Evolutionary conservation across 176 grass and related monocot genomes (phyloP).

Genomic region (Guadua angustifolia): DNA sequence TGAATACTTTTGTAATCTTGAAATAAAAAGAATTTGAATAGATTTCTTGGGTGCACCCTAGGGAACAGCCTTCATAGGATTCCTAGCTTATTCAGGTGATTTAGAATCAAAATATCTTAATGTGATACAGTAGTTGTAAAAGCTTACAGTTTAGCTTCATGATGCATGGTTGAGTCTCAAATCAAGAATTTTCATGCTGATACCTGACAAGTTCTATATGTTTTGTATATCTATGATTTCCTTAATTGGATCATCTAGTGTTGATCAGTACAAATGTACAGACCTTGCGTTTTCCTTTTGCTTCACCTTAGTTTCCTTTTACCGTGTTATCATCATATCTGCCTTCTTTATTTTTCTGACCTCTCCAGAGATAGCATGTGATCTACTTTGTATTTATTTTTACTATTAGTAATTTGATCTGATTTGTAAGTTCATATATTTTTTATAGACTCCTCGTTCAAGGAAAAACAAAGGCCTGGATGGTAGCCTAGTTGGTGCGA

Average conservation of each 20-base stretch:
- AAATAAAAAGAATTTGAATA: constrained; percentile 1
- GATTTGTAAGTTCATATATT: constrained; percentile 31
- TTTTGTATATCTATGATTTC: not conserved
- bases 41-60: not conserved
- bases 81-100: constrained; percentile 16
- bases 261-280: constrained; percentile 2
- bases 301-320: not conserved
- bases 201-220: not conserved
- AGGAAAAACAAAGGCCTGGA: constrained; percentile 69
- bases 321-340: not conserved
- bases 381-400: not conserved
- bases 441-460: constrained; percentile 54
- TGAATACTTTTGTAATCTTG: not conserved
- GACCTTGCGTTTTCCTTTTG: not conserved
- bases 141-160: not conserved
- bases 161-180: constrained; percentile 3
- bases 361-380: not conserved
- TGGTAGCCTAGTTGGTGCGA: constrained; percentile 64
- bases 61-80: not conserved
- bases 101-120: not conserved
- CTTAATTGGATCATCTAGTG: constrained; percentile 6
- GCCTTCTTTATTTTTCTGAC: not conserved
- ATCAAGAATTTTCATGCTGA: constrained; percentile 1
- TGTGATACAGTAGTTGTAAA: not conserved
- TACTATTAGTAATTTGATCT: constrained; percentile 29